Evolutionary conservation across 129 eudicot species (phyloP), one percentile per base, ranked within the genome.

Genomic region (Oenanthe sinensis): DNA sequence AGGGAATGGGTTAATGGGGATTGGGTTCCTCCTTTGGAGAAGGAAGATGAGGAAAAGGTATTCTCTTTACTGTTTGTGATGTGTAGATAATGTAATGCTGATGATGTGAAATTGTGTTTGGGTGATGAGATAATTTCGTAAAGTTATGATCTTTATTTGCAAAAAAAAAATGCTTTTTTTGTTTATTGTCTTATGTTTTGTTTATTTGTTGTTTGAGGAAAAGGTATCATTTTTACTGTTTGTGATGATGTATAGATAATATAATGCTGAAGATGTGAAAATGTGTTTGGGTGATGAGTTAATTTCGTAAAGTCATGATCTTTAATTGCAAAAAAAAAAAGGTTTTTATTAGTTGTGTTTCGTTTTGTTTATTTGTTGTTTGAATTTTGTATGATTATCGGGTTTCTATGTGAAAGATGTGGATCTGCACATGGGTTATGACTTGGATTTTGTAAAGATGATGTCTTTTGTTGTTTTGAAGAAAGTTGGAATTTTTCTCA

Each of bases 1-100:
- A 87, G 93, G 11, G 98, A 94, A 70, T 94, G 98, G 98, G 87
- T 81, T 6, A 6, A 83, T 63, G 96, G 88, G 1, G 39, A 84
- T 1, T 91, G 97, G 98, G 86, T 78, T 40, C 96, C 96, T 2
- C 96, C 96, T 0, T 42, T 82, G 45, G 87, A 88, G 47, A 79
- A 76, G 49, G 82, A 81, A 71, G 82, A 69, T 40, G 74, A 11
- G 3, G 6, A 5, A 16, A 14, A n/a, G 33, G 70, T 62, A 62
- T 26, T 9, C 8, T 22, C 2, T 22, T 62, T 62, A 2, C 12
- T 50, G 50, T 47, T 47, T 47, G 14, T 47, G 49, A 2, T 46
- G 8, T 46, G 8, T 46, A 12, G 8, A 46, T 8, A 8, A 11
- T 14, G 3, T 46, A 46, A 10, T 45, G 48, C 48, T 45, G 11